Evolutionary conservation across 2,329 filamentous ascomycete genomes (phyloP).

Genomic region (Claviceps quebecensis): DNA sequence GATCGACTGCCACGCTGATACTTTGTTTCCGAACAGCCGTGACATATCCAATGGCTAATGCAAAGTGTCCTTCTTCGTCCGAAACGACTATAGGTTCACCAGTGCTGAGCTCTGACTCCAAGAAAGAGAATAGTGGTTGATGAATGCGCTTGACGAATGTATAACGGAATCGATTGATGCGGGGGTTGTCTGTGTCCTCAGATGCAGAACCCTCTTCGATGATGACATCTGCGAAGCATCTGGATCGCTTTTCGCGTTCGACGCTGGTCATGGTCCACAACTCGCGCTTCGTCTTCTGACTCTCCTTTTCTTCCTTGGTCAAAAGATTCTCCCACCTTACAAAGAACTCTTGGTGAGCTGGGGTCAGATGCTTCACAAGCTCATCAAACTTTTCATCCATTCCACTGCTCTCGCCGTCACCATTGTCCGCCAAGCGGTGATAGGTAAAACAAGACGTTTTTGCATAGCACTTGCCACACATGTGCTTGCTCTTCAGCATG

Average conservation of each 20-base stretch:
- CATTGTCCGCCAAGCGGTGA: conserved; percentile 77
- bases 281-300: conserved; percentile 74
- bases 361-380: conserved; percentile 61
- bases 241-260: conserved; percentile 74
- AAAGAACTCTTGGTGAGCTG: conserved; percentile 69
- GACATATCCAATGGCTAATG: conserved; percentile 83
- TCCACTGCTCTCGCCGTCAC: conserved; percentile 66
- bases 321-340: conserved; percentile 86
- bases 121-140: conserved; percentile 58
- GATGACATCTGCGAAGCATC: conserved; percentile 79
- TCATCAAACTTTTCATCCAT: conserved; percentile 73
- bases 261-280: conserved; percentile 90
- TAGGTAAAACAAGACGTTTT: conserved; percentile 87
- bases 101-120: conserved; percentile 74
- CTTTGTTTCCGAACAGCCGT: conserved; percentile 59
- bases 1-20: conserved; percentile 82
- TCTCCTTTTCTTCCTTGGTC: conserved; percentile 87
- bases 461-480: conserved; percentile 80
- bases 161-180: conserved; percentile 87
- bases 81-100: conserved; percentile 95
- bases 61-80: conserved; percentile 89
- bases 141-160: conserved; percentile 60
- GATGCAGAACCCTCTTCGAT: conserved; percentile 64
- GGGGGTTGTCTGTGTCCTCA: conserved; percentile 55
- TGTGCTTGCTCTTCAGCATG: conserved; percentile 70